Evolutionary conservation across 768 basidiomycete species (phyloP), one percentile per base, ranked within the genome.

Genomic region (Cystobasidium ongulense): DNA sequence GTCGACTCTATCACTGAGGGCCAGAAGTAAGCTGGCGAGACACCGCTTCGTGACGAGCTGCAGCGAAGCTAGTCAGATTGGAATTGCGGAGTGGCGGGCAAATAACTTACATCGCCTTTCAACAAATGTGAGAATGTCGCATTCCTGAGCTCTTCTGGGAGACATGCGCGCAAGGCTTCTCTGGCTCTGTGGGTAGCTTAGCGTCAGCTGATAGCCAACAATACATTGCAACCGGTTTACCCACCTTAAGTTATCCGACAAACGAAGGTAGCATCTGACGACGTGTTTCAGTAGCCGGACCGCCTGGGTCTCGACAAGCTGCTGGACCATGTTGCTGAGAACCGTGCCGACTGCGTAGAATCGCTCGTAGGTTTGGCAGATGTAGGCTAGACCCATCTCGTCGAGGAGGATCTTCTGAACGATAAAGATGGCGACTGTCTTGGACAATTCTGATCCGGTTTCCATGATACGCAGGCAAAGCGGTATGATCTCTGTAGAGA

Each of bases 401-500:
- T 99, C 96, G 66, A 98, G 85, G 18, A 99, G 85, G 74, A 84
- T 85, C 83, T 99, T 99, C 82, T 99, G 96, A 1, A 99, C 96
- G 79, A 99, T 99, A 82, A 99, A 99, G 79, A 99, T 99, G 52
- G 96, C 96, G 54, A 99, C 96, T 0, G 96, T 99, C 83, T 99
- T 99, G 73, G 91, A 92, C 21, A 99, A 87, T 79, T 99, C 96
- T 1, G 94, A 96, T 52, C 96, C 96, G 1, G 96, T 97, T 82
- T 99, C 96, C 96, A 99, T 99, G 81, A 99, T 99, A 65, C 96
- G 89, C 63, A 99, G 87, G 81, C 96, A 99, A 76, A 99, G 89
- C 39, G 96, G 96, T 80, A 99, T 99, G 81, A 99, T 99, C 84
- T 99, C 96, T 67, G 96, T 99, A 2, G 94, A 96, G 54, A 99